Conservation (phyloP, 1,139 yeast genomes). For the Kurtzmaniella quercitrusa region DNA sequence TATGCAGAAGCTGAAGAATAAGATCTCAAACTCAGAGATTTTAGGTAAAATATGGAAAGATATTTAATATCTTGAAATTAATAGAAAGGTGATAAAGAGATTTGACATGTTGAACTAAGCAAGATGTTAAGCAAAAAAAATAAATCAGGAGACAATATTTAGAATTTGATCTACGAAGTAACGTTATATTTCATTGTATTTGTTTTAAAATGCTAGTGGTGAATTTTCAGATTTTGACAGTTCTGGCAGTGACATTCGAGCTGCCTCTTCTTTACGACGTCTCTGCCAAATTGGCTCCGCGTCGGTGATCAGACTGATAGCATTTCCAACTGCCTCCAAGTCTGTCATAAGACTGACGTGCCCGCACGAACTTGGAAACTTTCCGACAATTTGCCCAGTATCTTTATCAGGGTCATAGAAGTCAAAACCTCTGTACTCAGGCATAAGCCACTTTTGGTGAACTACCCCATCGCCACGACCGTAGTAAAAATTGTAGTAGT, state of each 20-base stretch:
- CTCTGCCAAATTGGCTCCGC: constrained; percentile 44
- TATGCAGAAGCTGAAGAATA: constrained; percentile 42
- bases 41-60: too few relatives aligned
- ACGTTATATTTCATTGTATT: too few relatives aligned
- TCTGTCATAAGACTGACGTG: constrained; percentile 82
- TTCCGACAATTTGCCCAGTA: constrained; percentile 56
- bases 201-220: background rate
- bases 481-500: constrained; percentile 70
- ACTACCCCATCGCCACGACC: constrained; percentile 96
- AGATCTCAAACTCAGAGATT: too few relatives aligned
- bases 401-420: constrained; percentile 29
- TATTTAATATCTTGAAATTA: too few relatives aligned
- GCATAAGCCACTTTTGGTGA: constrained; percentile 78
- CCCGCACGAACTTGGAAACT: constrained; percentile 61
- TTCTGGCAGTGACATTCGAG: too few relatives aligned
- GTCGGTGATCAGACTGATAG: constrained; percentile 55
- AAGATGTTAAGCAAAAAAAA: too few relatives aligned
- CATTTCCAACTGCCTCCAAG: constrained; percentile 65
- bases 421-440: constrained; percentile 65
- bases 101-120: too few relatives aligned
- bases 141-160: too few relatives aligned
- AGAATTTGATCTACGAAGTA: too few relatives aligned
- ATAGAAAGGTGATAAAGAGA: too few relatives aligned
- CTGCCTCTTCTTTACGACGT: background rate
- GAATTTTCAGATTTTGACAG: too few relatives aligned